Evolutionary conservation across 2,329 filamentous ascomycete species (phyloP).

Genomic region (Zymoseptoria ardabiliae): DNA sequence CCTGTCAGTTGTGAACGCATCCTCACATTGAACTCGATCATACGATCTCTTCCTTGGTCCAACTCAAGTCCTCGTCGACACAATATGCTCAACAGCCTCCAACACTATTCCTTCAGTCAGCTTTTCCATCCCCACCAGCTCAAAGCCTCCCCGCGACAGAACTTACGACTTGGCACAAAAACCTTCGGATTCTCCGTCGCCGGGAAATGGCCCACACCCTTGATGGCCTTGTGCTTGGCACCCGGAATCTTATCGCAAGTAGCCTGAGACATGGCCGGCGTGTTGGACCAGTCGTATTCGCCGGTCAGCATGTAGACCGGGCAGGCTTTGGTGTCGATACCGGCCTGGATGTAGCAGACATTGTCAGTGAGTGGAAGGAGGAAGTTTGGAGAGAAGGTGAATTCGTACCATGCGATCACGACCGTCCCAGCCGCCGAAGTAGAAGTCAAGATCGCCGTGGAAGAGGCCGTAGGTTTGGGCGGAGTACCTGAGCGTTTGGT

Average conservation of each 20-base stretch:
- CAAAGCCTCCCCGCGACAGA: background rate
- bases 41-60: too few relatives aligned
- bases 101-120: slow-evolving; percentile 17
- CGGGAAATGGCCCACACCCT: slow-evolving; percentile 42
- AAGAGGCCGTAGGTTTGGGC: slow-evolving; percentile 47
- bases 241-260: slow-evolving; percentile 43
- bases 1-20: too few relatives aligned
- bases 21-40: too few relatives aligned
- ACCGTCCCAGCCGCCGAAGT: slow-evolving; percentile 45
- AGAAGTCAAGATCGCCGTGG: slow-evolving; percentile 46
- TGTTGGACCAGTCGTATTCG: slow-evolving; percentile 45
- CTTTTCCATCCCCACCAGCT: background rate
- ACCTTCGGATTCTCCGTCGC: slow-evolving; percentile 37
- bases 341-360: slow-evolving; percentile 21
- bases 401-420: slow-evolving; percentile 29
- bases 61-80: slow-evolving; percentile 13
- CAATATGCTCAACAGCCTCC: slow-evolving; percentile 29
- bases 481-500: slow-evolving; percentile 35
- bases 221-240: slow-evolving; percentile 39
- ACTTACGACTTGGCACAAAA: slow-evolving; percentile 27
- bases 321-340: slow-evolving; percentile 43
- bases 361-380: background rate
- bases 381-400: too few relatives aligned
- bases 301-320: slow-evolving; percentile 47
- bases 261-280: slow-evolving; percentile 39